phyloP scores from a whole-genome alignment of 768 basidiomycete species.

The Tricholoma sp. region DNA sequence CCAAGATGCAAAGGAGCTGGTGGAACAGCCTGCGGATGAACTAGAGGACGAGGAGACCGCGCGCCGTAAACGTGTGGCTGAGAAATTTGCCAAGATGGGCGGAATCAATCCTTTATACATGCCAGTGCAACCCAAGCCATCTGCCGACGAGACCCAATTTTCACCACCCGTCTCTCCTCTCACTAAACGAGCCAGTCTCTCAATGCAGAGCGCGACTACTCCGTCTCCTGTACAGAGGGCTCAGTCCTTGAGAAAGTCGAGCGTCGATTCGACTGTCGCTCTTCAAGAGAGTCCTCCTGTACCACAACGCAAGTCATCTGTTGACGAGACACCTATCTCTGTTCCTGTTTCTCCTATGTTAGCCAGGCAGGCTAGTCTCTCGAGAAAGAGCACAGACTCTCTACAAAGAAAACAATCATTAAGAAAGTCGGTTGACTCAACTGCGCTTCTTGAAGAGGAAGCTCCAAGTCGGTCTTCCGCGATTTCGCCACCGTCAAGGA shows the following conservation, averaged over 20 bases:
- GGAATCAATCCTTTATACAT: constrained; percentile 54
- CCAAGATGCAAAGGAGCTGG: constrained; percentile 4
- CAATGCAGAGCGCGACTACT: constrained; percentile 4
- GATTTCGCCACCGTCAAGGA: constrained; percentile 1
- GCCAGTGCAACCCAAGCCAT: not conserved
- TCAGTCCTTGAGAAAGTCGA: constrained; percentile 3
- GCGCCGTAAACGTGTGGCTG: constrained; percentile 54
- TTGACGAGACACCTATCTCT: constrained; percentile 8
- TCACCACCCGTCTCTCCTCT: constrained; percentile 3
- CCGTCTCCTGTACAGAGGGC: constrained; percentile 5
- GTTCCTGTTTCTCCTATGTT: constrained; percentile 4
- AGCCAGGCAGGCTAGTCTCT: constrained; percentile 7
- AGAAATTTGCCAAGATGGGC: constrained; percentile 61
- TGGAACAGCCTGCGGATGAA: constrained; percentile 10
- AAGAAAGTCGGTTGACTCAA: constrained; percentile 4
- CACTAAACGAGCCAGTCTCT: constrained; percentile 7
- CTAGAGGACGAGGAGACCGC: constrained; percentile 47
- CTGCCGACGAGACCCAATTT: constrained; percentile 1
- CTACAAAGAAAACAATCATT: constrained; percentile 6
- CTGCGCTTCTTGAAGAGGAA: not conserved
- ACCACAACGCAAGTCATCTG: constrained; percentile 13
- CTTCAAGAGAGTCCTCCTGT: not conserved
- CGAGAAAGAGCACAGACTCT: constrained; percentile 7
- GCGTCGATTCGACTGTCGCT: constrained; percentile 1
- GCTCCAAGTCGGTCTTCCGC: not conserved